Base-by-base conservation (phyloP, 495 filamentous ascomycete species). In the Clavariopsis aquatica region DNA sequence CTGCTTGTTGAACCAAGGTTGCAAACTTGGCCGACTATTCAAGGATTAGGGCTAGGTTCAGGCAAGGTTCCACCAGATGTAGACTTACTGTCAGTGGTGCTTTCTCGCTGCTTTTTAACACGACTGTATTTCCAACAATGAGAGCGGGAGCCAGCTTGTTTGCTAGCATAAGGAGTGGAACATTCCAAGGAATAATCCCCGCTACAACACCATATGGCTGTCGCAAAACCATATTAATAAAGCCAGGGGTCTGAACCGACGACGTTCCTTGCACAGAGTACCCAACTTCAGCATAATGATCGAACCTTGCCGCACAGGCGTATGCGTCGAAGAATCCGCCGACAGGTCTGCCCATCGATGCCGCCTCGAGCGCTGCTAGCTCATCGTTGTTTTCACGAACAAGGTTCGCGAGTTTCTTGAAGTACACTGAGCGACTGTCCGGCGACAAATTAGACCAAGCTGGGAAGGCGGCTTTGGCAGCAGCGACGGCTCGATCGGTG, bases 381-480 rank as follows among this genome's bases (percentile, higher is more conserved):
- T 85, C 81, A 2, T 72, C 57, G 23, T 76, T 68, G 52, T 77
- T 69, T 52, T 82, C 76, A 0, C 72, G 61, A 36, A 88, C 73
- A 23, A 87, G 71, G 5, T 61, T 71, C 1, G 83, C 81, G 0
- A 87, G 77, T 60, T 82, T 83, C 64, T 78, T 78, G 47, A 89
- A 64, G 69, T 77, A 78, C 0, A 59, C 64, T 8, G 74, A 79
- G 17, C 83, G 76, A 47, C 78, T 71, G 5, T 73, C 27, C 0
- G 80, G 79, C 5, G 75, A 74, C 19, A 84, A 74, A 7, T 74
- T 76, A 1, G 77, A 78, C 85, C 86, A 88, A 20, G 78, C 73
- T 20, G 82, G 82, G 62, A 85, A 83, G 8, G 86, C 84, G 4
- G 78, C 78, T 59, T 82, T 81, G 27, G 86, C 87, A 15, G 85